These are phyloP conservation scores for Fusarium solani-melongenae DNA, from an alignment of 2,329 filamentous ascomycete genomes.

Conservation along the genomic window DNA sequence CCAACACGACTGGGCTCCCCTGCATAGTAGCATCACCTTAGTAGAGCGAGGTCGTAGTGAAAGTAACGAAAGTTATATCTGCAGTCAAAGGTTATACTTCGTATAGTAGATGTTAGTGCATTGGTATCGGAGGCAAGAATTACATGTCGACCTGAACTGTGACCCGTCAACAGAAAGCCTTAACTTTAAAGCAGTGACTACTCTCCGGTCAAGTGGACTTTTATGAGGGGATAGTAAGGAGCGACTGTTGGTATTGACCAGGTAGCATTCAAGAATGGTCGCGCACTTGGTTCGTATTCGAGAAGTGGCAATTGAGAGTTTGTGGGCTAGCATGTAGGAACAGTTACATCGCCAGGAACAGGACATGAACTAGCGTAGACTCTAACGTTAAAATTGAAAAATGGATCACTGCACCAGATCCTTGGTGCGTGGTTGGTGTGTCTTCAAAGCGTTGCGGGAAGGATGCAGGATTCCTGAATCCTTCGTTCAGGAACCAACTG, in stretches of 20 bases:
- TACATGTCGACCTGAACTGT: not conserved
- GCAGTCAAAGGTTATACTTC: not conserved
- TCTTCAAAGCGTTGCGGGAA: not conserved
- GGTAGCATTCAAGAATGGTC: not conserved
- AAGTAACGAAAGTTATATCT: not conserved
- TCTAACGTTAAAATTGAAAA: not conserved
- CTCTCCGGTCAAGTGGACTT: not conserved
- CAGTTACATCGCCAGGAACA: not conserved
- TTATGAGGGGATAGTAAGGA: not conserved
- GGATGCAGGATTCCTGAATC: not conserved
- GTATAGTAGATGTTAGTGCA: not conserved
- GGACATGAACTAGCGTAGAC: not conserved
- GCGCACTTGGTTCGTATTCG: not conserved
- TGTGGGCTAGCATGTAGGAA: not conserved
- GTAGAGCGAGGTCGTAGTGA: not conserved
- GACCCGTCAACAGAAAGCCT: not conserved
- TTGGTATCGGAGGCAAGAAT: not conserved
- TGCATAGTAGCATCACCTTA: not conserved
- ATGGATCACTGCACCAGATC: not conserved
- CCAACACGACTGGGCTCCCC: not conserved
- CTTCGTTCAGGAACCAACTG: not conserved
- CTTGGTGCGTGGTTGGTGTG: not conserved
- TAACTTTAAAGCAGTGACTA: not conserved
- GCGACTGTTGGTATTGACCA: not conserved
- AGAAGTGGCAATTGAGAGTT: not conserved